These are phyloP conservation scores for Coemansia erecta DNA, from an alignment of 192 early-diverging fungal genomes.

Conservation along the genomic window DNA sequence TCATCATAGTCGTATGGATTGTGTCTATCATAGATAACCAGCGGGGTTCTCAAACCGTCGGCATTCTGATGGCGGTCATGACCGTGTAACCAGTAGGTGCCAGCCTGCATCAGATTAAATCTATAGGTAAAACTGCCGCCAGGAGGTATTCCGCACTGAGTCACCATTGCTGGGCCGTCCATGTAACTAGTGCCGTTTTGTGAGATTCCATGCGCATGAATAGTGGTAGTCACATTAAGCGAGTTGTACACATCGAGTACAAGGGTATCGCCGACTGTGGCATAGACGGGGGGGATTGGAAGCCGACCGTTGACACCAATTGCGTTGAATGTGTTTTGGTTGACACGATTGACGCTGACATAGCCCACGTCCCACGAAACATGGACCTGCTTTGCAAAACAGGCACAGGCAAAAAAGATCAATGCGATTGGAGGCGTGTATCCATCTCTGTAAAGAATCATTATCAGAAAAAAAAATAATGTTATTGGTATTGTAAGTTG, in stretches of 20 bases:
- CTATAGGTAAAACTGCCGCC: slow-evolving; percentile 63
- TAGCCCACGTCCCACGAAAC: background rate
- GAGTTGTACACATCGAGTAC: slow-evolving; percentile 45
- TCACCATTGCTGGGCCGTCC: slow-evolving; percentile 64
- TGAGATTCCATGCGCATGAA: slow-evolving; percentile 73
- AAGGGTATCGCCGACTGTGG: slow-evolving; percentile 18
- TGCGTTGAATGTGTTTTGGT: background rate
- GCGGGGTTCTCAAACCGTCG: slow-evolving; percentile 68
- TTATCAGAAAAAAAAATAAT: no score
- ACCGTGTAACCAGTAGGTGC: slow-evolving; percentile 34
- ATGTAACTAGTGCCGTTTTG: slow-evolving; percentile 62
- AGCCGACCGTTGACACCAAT: slow-evolving; percentile 52
- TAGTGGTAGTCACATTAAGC: slow-evolving; percentile 52
- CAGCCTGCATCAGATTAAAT: slow-evolving; percentile 40
- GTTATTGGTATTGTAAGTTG: no score
- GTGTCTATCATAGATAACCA: slow-evolving; percentile 57
- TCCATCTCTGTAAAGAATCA: no score
- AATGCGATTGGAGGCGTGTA: no score
- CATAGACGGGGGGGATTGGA: slow-evolving; percentile 46
- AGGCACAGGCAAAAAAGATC: no score
- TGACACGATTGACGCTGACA: background rate
- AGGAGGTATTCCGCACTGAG: slow-evolving; percentile 70
- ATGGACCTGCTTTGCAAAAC: no score
- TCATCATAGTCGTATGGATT: slow-evolving; percentile 1
- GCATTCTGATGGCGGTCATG: slow-evolving; percentile 65